A percentile compares a stretch with the other conserved stretches of the same genome.
These are phyloP conservation scores for Coemansia pectinata DNA, from an alignment of 192 early-diverging fungal genomes.

Conservation along the genomic window DNA sequence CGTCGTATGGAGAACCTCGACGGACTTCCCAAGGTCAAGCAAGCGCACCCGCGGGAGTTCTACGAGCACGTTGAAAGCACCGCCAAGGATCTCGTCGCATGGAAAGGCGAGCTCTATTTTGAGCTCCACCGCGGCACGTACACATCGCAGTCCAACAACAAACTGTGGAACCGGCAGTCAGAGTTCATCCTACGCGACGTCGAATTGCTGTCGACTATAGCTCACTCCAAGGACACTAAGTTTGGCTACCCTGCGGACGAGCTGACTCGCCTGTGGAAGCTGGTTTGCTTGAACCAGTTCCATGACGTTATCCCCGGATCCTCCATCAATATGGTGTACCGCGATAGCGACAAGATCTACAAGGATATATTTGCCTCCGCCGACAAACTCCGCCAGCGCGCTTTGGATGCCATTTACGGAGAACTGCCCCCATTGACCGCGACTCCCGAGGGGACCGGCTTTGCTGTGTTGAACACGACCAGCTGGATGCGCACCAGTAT, in stretches of 20 bases:
- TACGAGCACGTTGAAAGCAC: conserved; percentile 76
- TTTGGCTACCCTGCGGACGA: conserved; percentile 71
- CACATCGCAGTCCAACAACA: conserved; percentile 84
- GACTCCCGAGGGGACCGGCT: background rate
- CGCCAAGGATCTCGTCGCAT: conserved; percentile 69
- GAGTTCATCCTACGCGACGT: conserved; percentile 84
- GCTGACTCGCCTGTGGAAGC: conserved; percentile 85
- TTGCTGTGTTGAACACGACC: conserved; percentile 64
- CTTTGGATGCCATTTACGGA: conserved; percentile 46
- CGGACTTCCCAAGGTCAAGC: conserved; percentile 71
- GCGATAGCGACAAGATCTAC: conserved; percentile 70
- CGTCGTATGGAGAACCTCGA: conserved; percentile 72
- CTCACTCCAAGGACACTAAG: conserved; percentile 16
- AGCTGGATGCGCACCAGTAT: conserved; percentile 67
- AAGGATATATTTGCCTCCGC: conserved; percentile 35
- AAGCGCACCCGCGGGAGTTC: conserved; percentile 77
- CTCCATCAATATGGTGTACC: conserved; percentile 84
- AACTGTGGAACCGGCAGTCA: conserved; percentile 79
- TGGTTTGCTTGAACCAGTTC: conserved; percentile 91
- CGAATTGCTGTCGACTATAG: conserved; percentile 70
- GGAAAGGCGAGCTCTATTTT: conserved; percentile 97
- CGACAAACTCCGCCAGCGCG: conserved; percentile 44
- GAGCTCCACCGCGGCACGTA: conserved; percentile 98
- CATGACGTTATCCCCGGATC: conserved; percentile 96
- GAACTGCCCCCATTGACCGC: background rate